Base-by-base conservation (phyloP, 495 filamentous ascomycete species). In the Parathielavia appendiculata region DNA sequence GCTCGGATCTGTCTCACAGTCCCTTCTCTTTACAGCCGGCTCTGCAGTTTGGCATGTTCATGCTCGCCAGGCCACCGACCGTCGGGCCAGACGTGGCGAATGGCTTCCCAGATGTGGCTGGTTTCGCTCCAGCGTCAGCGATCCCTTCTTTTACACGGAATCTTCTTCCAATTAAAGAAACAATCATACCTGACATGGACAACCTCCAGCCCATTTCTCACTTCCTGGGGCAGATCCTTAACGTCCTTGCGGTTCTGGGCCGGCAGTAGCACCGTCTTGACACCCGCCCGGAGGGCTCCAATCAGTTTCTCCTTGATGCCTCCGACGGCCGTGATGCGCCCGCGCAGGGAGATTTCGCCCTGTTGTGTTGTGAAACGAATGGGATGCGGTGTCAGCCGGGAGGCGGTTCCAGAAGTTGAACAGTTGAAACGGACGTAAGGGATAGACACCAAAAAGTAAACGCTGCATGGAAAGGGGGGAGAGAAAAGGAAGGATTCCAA, bases 251-350 rank as follows among this genome's bases (percentile, higher is more conserved):
- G 81, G 70, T 99, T 99, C 60, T 86, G 83, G 41, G 86, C 81
- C 34, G 93, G 93, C 35, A 99, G 77, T 54, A 99, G 75, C 35
- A 97, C 93, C 40, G 88, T 93, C 79, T 93, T 95, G 51, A 99
- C 93, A 23, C 93, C 93, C 19, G 93, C 95, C 59, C 92, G 84
- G 62, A 92, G 73, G 30, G 93, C 95, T 13, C 93, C 93, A 68
- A 99, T 97, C 32, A 97, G 77, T 71, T 99, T 99, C 83, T 99
- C 93, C 78, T 97, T 96, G 74, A 97, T 97, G 22, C 95, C 93
- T 20, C 93, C 93, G 56, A 95, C 92, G 11, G 90, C 88, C 75
- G 77, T 81, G 51, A 99, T 86, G 59, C 90, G 83, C 13, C 93
- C 93, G 16, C 95, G 81, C 35, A 99, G 81, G 60, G 87, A 88